A percentile compares a stretch with the other conserved stretches of the same genome.
phyloP scores from a whole-genome alignment of 1,284 basidiomycete genomes.

The Coniophora puteana region DNA sequence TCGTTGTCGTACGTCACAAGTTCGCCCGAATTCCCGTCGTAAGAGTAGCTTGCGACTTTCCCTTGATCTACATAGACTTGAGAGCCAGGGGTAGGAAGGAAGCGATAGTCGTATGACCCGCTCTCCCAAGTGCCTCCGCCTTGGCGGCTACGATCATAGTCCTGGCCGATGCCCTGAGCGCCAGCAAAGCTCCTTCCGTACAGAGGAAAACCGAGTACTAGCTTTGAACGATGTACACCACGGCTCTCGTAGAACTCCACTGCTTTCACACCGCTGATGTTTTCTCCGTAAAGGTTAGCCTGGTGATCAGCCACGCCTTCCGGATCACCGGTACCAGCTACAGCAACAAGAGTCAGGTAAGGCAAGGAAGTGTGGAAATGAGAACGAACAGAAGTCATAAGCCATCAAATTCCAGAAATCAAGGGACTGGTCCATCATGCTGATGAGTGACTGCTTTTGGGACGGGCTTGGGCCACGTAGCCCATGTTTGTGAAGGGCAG shows the following conservation, averaged over 20 bases:
- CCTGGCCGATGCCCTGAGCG: constrained; percentile 76
- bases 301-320: constrained; percentile 79
- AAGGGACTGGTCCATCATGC: constrained; percentile 85
- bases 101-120: constrained; percentile 80
- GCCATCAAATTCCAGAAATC: constrained; percentile 99
- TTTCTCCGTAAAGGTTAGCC: constrained; percentile 76
- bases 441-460: too few species aligned
- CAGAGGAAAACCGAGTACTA: constrained; percentile 87
- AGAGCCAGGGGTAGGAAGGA: constrained; percentile 69
- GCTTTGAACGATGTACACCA: constrained; percentile 77
- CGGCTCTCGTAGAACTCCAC: constrained; percentile 69
- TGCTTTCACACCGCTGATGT: constrained; percentile 64
- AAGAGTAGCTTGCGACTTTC: constrained; percentile 68
- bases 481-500: too few species aligned
- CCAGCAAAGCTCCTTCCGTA: constrained; percentile 91
- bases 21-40: constrained; percentile 63
- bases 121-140: constrained; percentile 76
- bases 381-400: constrained; percentile 68
- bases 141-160: constrained; percentile 77
- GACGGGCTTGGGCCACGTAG: too few species aligned
- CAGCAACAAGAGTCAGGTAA: constrained; percentile 5
- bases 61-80: constrained; percentile 56
- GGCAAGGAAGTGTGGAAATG: constrained; percentile 12
- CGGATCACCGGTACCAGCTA: constrained; percentile 81
- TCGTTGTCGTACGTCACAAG: constrained; percentile 82